A percentile compares a stretch with the other conserved stretches of the same genome.
These are phyloP conservation scores for Phytophthora tentaculata DNA, from an alignment of 352 stramenopile genomes.

Conservation along the genomic window DNA sequence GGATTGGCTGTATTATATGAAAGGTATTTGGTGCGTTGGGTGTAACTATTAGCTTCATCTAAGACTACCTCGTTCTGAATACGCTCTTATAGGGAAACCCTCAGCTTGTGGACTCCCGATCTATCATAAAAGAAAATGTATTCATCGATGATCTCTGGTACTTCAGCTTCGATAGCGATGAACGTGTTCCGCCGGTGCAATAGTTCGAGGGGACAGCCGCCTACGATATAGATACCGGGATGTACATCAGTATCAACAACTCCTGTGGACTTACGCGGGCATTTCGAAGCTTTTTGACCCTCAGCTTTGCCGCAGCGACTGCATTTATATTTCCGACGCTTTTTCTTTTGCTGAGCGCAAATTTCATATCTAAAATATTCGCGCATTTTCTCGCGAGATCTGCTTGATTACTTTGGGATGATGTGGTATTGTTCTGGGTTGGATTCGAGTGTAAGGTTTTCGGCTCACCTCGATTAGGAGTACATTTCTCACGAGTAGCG, in stretches of 20 bases:
- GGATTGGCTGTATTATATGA: no score
- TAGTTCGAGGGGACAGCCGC: not conserved
- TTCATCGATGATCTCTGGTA: not conserved
- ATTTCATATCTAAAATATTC: not conserved
- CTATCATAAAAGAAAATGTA: not conserved
- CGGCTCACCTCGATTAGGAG: slow-evolving; percentile 3
- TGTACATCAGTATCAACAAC: not conserved
- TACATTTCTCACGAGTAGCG: slow-evolving; percentile 5
- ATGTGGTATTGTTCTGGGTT: not conserved
- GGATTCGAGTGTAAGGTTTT: not conserved
- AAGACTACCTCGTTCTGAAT: not conserved
- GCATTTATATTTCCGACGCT: not conserved
- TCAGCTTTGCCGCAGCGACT: not conserved
- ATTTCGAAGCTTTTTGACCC: not conserved
- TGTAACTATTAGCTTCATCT: not conserved
- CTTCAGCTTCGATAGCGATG: not conserved
- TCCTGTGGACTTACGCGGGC: not conserved
- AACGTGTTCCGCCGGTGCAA: not conserved
- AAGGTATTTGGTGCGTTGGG: not conserved
- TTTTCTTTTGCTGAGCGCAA: not conserved
- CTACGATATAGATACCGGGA: not conserved
- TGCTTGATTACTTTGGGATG: not conserved
- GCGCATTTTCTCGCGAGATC: not conserved
- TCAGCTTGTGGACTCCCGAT: not conserved
- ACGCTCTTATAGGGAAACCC: not conserved